Base-by-base conservation (phyloP, 192 early-diverging fungal genomes). In the Entophlyctis helioformis region DNA sequence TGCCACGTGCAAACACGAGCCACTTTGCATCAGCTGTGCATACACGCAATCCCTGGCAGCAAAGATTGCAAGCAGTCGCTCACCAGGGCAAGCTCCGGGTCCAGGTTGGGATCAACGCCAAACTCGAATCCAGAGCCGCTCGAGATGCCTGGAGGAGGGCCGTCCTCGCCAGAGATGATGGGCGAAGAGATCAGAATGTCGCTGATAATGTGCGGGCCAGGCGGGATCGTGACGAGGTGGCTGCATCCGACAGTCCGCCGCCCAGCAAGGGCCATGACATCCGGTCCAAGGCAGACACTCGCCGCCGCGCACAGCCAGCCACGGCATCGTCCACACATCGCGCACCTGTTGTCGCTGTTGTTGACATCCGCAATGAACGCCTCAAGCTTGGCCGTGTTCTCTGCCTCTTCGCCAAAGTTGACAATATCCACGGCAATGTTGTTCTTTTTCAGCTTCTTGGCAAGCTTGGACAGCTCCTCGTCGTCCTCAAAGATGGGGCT, bases 361-460 rank as follows among this genome's bases (percentile, higher is more conserved):
- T 93, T 96, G 25, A 94, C 91, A 25, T 78, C 82, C 21, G 67
- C 69, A 27, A 94, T 77, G 62, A 98, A 98, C 3, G 88, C 88
- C 22, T 89, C 78, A 28, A 98, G 68, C 66, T 91, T 93, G 24
- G 81, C 50, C 24, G 86, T 86, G 53, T 98, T 98, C 40, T 80
- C 76, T 2, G 68, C 55, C 43, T 89, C 84, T 63, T 96, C 89
- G 46, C 94, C 92, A 80, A 98, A 98, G 60, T 87, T 93, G 36
- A 98, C 57, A 8, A 98, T 68, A 54, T 98, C 94, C 11, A 98
- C 81, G 8, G 89, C 89, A 32, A 98, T 78, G 50, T 87, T 91
- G 69, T 98, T 98, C 79, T 98, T 98, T 63, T 96, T 95, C 46
- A 93, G 76, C 57, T 93, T 94, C 71, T 96, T 96, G 48, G 81